Evolutionary conservation across 192 early-diverging fungal species (phyloP), one percentile per base, ranked within the genome.

Genomic region (Linnemannia elongata): DNA sequence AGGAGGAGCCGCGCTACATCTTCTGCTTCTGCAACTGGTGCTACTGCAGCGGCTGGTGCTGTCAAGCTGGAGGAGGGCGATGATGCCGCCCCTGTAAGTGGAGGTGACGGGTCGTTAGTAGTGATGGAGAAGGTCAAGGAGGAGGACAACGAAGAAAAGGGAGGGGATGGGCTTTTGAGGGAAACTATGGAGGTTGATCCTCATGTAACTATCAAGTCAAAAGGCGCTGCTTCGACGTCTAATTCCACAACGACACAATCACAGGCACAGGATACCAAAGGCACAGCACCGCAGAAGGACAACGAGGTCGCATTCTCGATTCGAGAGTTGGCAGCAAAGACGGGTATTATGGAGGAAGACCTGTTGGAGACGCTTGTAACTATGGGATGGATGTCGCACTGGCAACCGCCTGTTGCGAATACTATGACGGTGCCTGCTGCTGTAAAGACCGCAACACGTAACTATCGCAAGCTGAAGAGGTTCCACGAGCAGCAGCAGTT

Each of bases 321-420:
- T 71, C 54, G 81, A 73, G 91, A 94, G 35, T 74, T 96, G 45
- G 85, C 94, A 0, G 63, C 80, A 36, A 66, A 89, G 69, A 97
- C 96, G 12, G 91, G 94, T 2, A 95, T 97, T 72, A 88, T 88
- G 66, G 90, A 91, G 38, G 93, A 95, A n/a, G 95, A 97, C 75
- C 84, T 97, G 60, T 55, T 97, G 42, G 90, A 91, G 75, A 93
- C 94, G 13, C 85, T 97, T 71, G 89, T 92, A 10, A 82, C 87
- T 24, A 87, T 94, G 88, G 93, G 90, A 1, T 82, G 96, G 83
- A 86, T 94, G 79, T 78, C 85, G 72, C 88, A 88, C 30, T 96
- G 94, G 94, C 82, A 87, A n/a, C 54, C 33, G 60, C 30, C 55
- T 10, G 8, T 27, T 27, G 24, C n/a, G 33, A 15, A 30, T 66